Base-by-base conservation (phyloP, 2,329 filamentous ascomycete genomes). In the Talaromyces sp. region DNA sequence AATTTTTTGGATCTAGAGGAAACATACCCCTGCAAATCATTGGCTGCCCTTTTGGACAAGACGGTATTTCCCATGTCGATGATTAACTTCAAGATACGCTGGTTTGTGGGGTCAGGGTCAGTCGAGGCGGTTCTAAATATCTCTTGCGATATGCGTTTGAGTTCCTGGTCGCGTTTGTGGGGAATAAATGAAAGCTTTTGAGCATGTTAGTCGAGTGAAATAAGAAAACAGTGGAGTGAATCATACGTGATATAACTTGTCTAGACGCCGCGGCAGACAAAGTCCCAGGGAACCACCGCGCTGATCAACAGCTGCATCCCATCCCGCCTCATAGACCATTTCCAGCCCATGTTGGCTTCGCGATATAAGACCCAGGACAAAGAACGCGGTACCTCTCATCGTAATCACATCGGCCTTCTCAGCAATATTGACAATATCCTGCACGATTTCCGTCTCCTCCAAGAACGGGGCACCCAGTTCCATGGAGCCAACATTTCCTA, bases 401-500 rank as follows among this genome's bases (percentile, higher is more conserved):
- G 91, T 96, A 85, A 99, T 88, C 52, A 99, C 89, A 64, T 92
- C 86, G 41, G 94, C 92, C 28, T 80, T 79, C 71, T 96, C 90
- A 1, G 94, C 94, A 69, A 99, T 97, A 62, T 85, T 81, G 48
- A 97, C 85, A 62, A 99, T 93, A 62, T 88, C 84, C 67, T 88
- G 84, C 17, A 97, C 91, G 37, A 97, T 91, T 63, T 97, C 89
- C 37, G 86, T 89, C 57, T 89, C 87, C 73, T 97, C 94, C 3
- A 99, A 80, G 71, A 99, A 99, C 0, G 91, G 91, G 1, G 93
- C 93, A 1, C 94, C 94, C 1, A 97, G 84, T 67, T 97, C 93
- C 92, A 99, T 97, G 0, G 92, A 97, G 0, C 94, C 94, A 37
- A 99, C 93, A 66, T 99, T 99, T 22, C 94, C 94, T 1, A 99